Conservation (phyloP, 176 grass and related monocot species). For the Otatea glauca region DNA sequence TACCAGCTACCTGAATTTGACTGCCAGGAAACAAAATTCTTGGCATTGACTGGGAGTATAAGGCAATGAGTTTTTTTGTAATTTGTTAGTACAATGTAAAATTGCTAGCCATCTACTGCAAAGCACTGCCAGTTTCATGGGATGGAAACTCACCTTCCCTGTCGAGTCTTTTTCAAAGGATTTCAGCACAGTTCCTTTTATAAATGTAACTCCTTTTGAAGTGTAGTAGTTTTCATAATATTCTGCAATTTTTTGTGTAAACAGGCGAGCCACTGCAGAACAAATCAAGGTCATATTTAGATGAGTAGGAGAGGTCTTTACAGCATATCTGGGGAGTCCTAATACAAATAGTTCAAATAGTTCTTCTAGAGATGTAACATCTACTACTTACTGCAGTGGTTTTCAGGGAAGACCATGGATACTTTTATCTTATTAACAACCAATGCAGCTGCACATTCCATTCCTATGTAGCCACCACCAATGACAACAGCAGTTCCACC, state of each 20-base stretch:
- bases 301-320: conserved; percentile 16
- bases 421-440: conserved; percentile 85
- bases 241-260: conserved; percentile 85
- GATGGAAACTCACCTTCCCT: conserved; percentile 63
- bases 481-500: conserved; percentile 90
- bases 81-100: background rate
- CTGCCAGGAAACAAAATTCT: background rate
- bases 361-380: background rate
- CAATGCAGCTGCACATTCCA: conserved; percentile 95
- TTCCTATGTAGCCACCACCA: conserved; percentile 95
- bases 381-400: conserved; percentile 84
- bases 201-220: conserved; percentile 80
- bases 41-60: background rate
- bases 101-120: background rate
- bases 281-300: conserved; percentile 1
- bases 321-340: background rate
- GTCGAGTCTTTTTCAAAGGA: conserved; percentile 73
- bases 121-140: conserved; percentile 5
- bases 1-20: background rate
- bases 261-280: conserved; percentile 77
- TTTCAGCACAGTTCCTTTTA: conserved; percentile 83
- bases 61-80: background rate
- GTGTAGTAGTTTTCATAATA: conserved; percentile 90
- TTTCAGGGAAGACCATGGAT: conserved; percentile 93
- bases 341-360: background rate